Evolutionary conservation across 2,329 filamentous ascomycete species (phyloP).

Genomic region (Colletotrichum melonis): DNA sequence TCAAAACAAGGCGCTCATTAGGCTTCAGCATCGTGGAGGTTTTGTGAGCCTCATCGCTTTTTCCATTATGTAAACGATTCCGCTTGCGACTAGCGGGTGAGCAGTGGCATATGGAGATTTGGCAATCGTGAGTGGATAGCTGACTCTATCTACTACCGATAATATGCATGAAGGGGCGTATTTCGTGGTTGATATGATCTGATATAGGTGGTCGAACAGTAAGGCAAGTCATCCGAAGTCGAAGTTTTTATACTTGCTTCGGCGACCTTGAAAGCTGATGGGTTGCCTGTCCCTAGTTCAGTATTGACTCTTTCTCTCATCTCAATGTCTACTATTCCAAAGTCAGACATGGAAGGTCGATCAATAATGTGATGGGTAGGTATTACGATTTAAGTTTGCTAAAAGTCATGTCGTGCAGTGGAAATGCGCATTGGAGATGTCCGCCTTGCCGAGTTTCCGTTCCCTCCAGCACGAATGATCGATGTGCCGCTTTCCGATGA

Average conservation of each 20-base stretch:
- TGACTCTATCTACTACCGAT: too few species aligned
- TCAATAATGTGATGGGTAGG: background rate
- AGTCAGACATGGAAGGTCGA: background rate
- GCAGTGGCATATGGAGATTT: too few species aligned
- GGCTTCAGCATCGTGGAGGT: background rate
- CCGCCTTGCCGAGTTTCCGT: background rate
- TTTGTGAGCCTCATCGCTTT: background rate
- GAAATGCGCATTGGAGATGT: conserved; percentile 1
- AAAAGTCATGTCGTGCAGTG: background rate
- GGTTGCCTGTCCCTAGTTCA: background rate
- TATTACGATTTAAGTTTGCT: background rate
- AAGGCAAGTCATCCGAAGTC: background rate
- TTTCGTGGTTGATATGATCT: background rate
- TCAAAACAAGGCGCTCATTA: background rate
- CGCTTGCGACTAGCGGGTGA: background rate
- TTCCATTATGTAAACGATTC: background rate
- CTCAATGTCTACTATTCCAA: background rate
- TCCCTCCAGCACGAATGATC: background rate
- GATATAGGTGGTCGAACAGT: background rate
- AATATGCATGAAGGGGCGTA: background rate
- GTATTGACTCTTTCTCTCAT: background rate
- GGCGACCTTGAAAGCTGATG: background rate
- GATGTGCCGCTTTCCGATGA: background rate
- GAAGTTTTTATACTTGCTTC: too few species aligned
- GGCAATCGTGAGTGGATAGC: too few species aligned